Base-by-base conservation (phyloP, 2,329 filamentous ascomycete genomes). In the Xylaria digitata region DNA sequence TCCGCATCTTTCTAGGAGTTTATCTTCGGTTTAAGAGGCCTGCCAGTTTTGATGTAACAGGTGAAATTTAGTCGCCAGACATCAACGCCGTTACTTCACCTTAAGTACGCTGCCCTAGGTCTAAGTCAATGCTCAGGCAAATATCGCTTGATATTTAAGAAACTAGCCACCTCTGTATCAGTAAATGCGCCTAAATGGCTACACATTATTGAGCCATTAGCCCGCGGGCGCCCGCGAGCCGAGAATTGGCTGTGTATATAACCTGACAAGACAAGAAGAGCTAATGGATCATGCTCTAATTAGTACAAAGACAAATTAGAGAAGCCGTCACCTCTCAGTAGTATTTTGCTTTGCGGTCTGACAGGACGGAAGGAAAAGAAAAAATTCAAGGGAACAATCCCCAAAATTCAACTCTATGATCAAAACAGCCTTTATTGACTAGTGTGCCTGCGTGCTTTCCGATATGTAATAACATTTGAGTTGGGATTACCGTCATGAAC, bases 371-470 rank as follows among this genome's bases (percentile, higher is more conserved):
- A n/a, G n/a, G n/a, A 50, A 37, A 26, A 8, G 11, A 30, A 13
- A n/a, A 23, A 23, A 42, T 7, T 40, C 37, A 26, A 45, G 53
- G 9, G 43, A 30, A 50, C 9, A 6, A 49, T 23, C 32, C 53
- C 17, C 26, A 26, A n/a, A 50, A 55, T 63, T 52, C 55, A 32
- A 46, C 65, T 68, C 48, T 43, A 40, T 17, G 53, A 34, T 42
- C 13, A 23, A 30, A 49, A 32, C 34, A 23, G 1, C 1, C 37
- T 21, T 62, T 21, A 59, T 59, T 57, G 2, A 26, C 3, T 26
- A 2, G 15, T 49, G 54, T 59, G 32, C 6, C 48, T 13, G 32
- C 43, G 15, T 43, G 15, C 53, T 50, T 55, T 34, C 19, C 49
- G 30, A 8, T 62, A 45, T 9, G 30, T 17, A 49, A 49, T 6